Percentiles rank a stretch among this genome's conserved stretches.
phyloP scores from a whole-genome alignment of 2,329 filamentous ascomycete genomes.

The Fusarium torulosum region DNA sequence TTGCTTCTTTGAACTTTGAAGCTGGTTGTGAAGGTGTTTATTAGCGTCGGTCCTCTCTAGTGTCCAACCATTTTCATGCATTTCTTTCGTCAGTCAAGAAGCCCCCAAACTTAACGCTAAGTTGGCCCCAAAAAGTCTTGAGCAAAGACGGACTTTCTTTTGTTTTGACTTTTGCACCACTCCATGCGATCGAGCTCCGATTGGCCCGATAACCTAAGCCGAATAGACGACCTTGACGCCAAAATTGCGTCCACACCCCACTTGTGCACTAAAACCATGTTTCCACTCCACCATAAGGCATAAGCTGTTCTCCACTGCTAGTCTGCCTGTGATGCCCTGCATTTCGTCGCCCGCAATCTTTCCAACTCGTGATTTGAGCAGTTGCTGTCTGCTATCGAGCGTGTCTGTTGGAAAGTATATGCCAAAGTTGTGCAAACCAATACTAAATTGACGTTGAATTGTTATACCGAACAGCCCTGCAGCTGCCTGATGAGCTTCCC shows the following conservation, averaged over 20 bases:
- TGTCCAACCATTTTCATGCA: conserved; percentile 22
- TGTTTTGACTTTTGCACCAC: conserved; percentile 45
- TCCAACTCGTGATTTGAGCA: background rate
- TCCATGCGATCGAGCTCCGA: conserved; percentile 51
- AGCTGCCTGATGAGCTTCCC: too few species aligned
- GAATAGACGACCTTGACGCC: conserved; percentile 39
- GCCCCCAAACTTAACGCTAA: conserved; percentile 1
- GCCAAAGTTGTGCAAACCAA: too few species aligned
- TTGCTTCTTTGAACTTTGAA: conserved; percentile 22
- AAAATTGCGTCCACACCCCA: conserved; percentile 41
- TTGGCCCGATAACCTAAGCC: conserved; percentile 51
- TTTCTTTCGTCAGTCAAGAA: conserved; percentile 23
- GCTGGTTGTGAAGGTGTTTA: conserved; percentile 33
- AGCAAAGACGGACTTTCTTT: conserved; percentile 34
- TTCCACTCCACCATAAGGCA: conserved; percentile 31
- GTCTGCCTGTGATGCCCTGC: background rate
- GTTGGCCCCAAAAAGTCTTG: conserved; percentile 2
- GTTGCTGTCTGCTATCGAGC: background rate
- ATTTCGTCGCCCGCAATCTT: background rate
- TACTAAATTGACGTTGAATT: too few species aligned
- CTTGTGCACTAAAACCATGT: conserved; percentile 5
- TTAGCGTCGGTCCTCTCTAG: conserved; percentile 41
- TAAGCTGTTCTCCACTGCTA: conserved; percentile 11
- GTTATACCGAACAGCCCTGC: too few species aligned
- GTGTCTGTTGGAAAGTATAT: too few species aligned